Evolutionary conservation across 768 basidiomycete species (phyloP).

Genomic region (Tylopilus cervinicoccineus): DNA sequence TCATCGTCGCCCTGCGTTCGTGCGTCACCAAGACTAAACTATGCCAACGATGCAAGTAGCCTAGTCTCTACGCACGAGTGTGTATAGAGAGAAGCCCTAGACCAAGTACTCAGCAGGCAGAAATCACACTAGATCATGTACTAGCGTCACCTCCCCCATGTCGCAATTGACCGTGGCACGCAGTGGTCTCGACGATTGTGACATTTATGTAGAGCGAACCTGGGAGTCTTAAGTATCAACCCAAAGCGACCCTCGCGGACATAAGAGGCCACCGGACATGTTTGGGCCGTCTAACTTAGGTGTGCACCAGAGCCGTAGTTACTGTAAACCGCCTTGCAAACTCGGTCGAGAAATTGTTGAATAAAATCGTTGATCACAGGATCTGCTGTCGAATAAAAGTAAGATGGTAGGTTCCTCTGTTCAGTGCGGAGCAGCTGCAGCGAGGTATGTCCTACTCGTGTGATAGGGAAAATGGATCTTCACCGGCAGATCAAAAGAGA

Average conservation of each 20-base stretch:
- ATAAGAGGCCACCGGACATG: neutral
- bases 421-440: neutral
- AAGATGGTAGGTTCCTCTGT: neutral
- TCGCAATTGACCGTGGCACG: constrained; percentile 51
- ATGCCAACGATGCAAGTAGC: neutral
- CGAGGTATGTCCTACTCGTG: constrained; percentile 2
- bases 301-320: too few relatives aligned
- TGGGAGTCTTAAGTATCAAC: neutral
- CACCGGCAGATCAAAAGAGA: neutral
- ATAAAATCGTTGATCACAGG: neutral
- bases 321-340: neutral
- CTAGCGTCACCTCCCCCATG: constrained; percentile 47
- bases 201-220: constrained; percentile 8
- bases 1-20: constrained; percentile 48
- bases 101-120: constrained; percentile 1
- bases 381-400: neutral
- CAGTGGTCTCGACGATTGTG: constrained; percentile 2
- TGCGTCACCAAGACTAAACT: neutral
- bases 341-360: neutral
- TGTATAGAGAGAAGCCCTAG: constrained; percentile 52
- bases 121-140: neutral
- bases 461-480: neutral
- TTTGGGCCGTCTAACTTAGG: constrained; percentile 2
- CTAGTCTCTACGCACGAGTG: constrained; percentile 31
- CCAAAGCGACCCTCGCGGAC: neutral